phyloP scores from a whole-genome alignment of 116 monocot genomes.

The Posidonia oceanica region DNA sequence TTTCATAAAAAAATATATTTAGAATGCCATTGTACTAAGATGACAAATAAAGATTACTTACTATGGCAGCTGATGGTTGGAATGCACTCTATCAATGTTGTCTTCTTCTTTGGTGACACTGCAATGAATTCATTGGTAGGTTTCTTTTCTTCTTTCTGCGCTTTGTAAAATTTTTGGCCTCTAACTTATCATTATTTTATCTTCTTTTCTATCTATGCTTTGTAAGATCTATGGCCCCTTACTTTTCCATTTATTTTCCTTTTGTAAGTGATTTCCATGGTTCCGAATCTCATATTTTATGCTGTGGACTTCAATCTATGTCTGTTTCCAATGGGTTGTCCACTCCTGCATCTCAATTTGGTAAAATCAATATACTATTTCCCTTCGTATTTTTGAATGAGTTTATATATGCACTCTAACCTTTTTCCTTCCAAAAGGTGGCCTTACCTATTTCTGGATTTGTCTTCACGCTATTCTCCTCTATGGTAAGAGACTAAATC shows the following conservation, averaged over 20 bases:
- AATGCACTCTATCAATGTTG: constrained; percentile 82
- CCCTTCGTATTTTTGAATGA: background rate
- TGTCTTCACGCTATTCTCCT: constrained; percentile 53
- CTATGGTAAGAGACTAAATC: constrained; percentile 43
- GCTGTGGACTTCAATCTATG: constrained; percentile 85
- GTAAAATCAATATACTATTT: constrained; percentile 15
- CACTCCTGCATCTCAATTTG: constrained; percentile 59
- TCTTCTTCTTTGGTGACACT: constrained; percentile 64
- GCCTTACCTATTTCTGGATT: constrained; percentile 94
- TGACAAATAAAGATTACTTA: too few species aligned
- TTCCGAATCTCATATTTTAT: constrained; percentile 85
- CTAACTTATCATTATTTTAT: background rate
- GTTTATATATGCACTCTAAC: background rate
- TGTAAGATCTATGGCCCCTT: background rate
- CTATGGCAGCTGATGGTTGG: constrained; percentile 51
- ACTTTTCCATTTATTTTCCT: background rate
- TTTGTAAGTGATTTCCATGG: constrained; percentile 64
- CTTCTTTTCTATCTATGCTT: background rate
- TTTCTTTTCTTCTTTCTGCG: background rate
- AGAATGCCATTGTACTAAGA: background rate
- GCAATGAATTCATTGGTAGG: constrained; percentile 65
- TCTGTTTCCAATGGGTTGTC: too few species aligned
- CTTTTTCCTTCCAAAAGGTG: constrained; percentile 45
- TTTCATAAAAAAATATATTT: too few species aligned
- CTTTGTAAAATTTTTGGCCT: background rate